Base-by-base conservation (phyloP, 352 stramenopile genomes). In the Globisporangium yorkense region DNA sequence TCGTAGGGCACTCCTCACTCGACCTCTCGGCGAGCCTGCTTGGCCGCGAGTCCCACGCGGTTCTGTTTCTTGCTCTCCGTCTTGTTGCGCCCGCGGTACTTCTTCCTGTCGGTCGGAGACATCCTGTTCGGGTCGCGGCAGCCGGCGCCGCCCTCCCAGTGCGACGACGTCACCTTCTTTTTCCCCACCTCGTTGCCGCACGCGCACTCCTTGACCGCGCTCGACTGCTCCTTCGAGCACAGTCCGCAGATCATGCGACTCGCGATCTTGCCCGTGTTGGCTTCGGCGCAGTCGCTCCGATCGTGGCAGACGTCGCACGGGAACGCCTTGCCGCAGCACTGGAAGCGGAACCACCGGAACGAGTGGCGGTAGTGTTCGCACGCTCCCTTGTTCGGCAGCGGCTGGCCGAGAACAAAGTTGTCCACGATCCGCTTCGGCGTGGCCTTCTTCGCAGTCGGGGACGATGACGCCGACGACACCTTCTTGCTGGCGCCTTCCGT, bases 351-450 rank as follows among this genome's bases (percentile, higher is more conserved):
- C 84, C 84, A 94, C 5, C 84, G 82, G 16, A 76, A 61, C 44
- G 84, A 94, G 56, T 90, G 77, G 51, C 80, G 80, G 59, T 92
- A 94, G 65, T 94, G 84, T 16, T 88, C 73, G 33, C 84, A 94
- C 37, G 57, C 66, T 51, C 84, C 84, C 44, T 88, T 85, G 49
- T 71, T 72, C 24, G 84, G 84, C 58, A 94, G 54, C 18, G 82
- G 79, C 49, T 90, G 74, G 27, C 84, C 84, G 27, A 88, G 50
- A 8, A 84, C 67, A 53, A 90, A 84, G 21, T 65, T 86, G 43
- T 89, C 74, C 13, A 75, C 41, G 16, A 70, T 40, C 20, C 69
- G 66, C 35, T 74, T 76, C 24, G 52, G 31, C 54, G 74, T 80
- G 45, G 20, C 65, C 41, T 57, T 77, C 7, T 77, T 76, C 20